These are phyloP conservation scores for Zygosaccharomyces kombuchaensis DNA, from an alignment of 805 yeast species.

Conservation along the genomic window DNA sequence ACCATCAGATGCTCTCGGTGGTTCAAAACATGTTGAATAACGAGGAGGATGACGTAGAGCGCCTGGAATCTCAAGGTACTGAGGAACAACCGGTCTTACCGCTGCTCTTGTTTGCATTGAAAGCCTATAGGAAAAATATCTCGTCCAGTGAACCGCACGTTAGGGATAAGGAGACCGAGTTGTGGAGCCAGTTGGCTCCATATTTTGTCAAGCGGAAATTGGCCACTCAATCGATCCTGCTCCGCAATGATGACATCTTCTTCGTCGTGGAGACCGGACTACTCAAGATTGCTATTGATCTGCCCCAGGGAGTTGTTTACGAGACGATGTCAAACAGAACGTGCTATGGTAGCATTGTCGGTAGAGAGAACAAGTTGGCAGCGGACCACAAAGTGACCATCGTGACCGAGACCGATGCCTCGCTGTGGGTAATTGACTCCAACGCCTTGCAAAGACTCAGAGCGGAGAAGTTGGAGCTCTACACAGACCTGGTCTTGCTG, in stretches of 20 bases:
- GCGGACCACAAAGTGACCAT: slow-evolving; percentile 44
- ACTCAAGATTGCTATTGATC: slow-evolving; percentile 47
- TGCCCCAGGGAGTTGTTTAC: slow-evolving; percentile 41
- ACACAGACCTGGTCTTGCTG: slow-evolving; percentile 59
- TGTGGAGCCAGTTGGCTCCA: slow-evolving; percentile 63
- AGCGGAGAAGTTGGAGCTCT: slow-evolving; percentile 48
- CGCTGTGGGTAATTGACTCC: slow-evolving; percentile 63
- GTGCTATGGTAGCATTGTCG: slow-evolving; percentile 45
- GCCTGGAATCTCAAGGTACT: slow-evolving; percentile 18
- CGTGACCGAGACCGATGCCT: slow-evolving; percentile 55
- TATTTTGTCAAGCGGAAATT: slow-evolving; percentile 50
- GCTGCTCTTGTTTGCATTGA: slow-evolving; percentile 28
- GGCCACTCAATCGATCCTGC: slow-evolving; percentile 45
- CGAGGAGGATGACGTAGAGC: slow-evolving; percentile 28
- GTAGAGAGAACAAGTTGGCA: slow-evolving; percentile 35
- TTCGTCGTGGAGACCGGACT: slow-evolving; percentile 57
- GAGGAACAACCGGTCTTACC: slow-evolving; percentile 28
- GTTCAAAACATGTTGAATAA: slow-evolving; percentile 35
- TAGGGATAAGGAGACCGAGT: slow-evolving; percentile 41
- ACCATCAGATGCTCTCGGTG: slow-evolving; percentile 38
- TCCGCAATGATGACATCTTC: slow-evolving; percentile 37
- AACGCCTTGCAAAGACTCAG: slow-evolving; percentile 44
- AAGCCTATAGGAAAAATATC: slow-evolving; percentile 27
- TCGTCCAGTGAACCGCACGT: slow-evolving; percentile 25
- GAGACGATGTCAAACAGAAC: slow-evolving; percentile 51